Evolutionary conservation across 2,329 filamentous ascomycete genomes (phyloP).

Genomic region (Shiraia bambusicola): DNA sequence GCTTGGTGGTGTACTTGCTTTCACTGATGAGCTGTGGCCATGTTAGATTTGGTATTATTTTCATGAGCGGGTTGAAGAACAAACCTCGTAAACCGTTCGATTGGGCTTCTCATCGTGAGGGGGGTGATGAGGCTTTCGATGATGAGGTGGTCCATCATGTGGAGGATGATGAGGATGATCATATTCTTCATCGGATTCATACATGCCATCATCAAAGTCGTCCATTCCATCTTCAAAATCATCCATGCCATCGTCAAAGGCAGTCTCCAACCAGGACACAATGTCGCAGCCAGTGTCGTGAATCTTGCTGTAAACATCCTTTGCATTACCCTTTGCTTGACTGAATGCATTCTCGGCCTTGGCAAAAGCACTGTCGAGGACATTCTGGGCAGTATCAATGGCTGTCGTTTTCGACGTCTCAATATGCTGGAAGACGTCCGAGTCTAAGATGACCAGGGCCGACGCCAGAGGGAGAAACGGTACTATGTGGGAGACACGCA

Average conservation of each 20-base stretch:
- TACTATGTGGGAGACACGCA: constrained; percentile 54
- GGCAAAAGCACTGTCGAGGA: constrained; percentile 27
- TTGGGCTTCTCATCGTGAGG: constrained; percentile 52
- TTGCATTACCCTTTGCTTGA: constrained; percentile 41
- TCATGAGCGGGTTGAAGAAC: neutral
- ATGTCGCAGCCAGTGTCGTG: constrained; percentile 49
- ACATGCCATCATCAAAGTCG: constrained; percentile 36
- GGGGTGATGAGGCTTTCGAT: no score
- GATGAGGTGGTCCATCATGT: constrained; percentile 20
- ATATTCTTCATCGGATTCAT: constrained; percentile 40
- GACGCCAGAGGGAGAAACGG: constrained; percentile 53
- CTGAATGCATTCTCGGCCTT: constrained; percentile 49
- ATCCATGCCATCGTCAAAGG: constrained; percentile 37
- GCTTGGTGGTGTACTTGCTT: constrained; percentile 74
- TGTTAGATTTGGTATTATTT: neutral
- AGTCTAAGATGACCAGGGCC: constrained; percentile 57
- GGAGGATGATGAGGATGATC: constrained; percentile 33
- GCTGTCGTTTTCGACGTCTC: constrained; percentile 26
- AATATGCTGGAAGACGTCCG: constrained; percentile 48
- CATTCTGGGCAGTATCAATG: constrained; percentile 21
- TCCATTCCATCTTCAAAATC: constrained; percentile 24
- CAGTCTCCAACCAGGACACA: constrained; percentile 50
- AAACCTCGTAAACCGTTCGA: constrained; percentile 69
- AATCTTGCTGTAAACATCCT: constrained; percentile 44
- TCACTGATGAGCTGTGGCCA: constrained; percentile 61